Percentiles rank a stretch among this genome's conserved stretches.
Evolutionary conservation across 371 early-diverging fungal species (phyloP).

Genomic region (Funneliformis caledonium): DNA sequence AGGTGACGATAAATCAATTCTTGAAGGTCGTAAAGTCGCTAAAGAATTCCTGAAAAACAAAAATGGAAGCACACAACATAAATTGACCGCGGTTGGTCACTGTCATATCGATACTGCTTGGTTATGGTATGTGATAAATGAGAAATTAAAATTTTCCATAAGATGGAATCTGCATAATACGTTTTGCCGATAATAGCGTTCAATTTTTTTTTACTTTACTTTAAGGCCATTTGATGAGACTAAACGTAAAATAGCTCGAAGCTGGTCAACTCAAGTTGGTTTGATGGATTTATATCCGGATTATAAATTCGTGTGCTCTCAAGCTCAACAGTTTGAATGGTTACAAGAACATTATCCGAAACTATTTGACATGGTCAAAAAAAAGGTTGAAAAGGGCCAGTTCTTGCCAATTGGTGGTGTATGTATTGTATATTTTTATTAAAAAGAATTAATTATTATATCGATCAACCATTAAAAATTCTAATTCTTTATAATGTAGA

Average conservation of each 20-base stretch:
- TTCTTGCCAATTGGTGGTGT: constrained; percentile 95
- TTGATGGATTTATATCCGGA: constrained; percentile 88
- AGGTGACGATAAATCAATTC: constrained; percentile 59
- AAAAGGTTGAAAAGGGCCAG: constrained; percentile 70
- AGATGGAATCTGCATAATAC: background rate
- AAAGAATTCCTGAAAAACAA: constrained; percentile 64
- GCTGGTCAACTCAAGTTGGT: constrained; percentile 87
- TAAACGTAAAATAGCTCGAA: constrained; percentile 91
- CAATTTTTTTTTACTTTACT: background rate
- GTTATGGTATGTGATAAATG: constrained; percentile 47
- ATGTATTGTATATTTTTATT: constrained; percentile 37
- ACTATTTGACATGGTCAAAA: constrained; percentile 78
- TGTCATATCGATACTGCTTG: constrained; percentile 82
- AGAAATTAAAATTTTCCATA: background rate
- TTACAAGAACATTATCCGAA: constrained; percentile 80
- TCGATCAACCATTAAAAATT: background rate
- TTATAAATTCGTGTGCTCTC: constrained; percentile 90
- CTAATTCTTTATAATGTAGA: constrained; percentile 45
- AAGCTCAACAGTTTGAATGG: constrained; percentile 97
- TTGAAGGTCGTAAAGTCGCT: constrained; percentile 61
- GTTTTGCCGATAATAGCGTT: background rate
- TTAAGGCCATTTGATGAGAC: constrained; percentile 97
- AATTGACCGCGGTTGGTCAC: constrained; percentile 82
- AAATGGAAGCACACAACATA: constrained; percentile 64
- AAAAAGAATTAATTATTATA: background rate